Evolutionary conservation across 306 rosid genomes (phyloP).

Genomic region (Mimosa bimucronata): DNA sequence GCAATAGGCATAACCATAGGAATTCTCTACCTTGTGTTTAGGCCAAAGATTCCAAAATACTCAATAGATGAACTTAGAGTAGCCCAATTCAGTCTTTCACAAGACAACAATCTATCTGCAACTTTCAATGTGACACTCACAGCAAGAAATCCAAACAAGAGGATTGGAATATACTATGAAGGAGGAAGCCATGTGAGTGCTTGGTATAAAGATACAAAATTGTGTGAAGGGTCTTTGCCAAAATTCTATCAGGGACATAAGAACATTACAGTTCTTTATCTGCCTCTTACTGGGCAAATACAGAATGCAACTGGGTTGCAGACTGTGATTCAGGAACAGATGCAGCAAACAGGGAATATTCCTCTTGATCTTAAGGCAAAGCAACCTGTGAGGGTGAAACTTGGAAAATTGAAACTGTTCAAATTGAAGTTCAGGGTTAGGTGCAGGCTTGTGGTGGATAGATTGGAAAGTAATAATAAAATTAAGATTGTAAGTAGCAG

Average conservation of each 20-base stretch:
- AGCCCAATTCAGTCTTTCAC: slow-evolving; percentile 42
- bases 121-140: slow-evolving; percentile 64
- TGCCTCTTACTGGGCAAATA: slow-evolving; percentile 54
- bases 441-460: slow-evolving; percentile 63
- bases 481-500: slow-evolving; percentile 58
- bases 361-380: slow-evolving; percentile 65
- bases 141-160: slow-evolving; percentile 81
- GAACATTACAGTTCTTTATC: slow-evolving; percentile 66
- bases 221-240: slow-evolving; percentile 78
- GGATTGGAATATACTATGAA: slow-evolving; percentile 80
- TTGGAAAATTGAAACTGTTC: slow-evolving; percentile 77
- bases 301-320: slow-evolving; percentile 50
- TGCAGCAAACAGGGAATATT: slow-evolving; percentile 47
- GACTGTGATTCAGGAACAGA: slow-evolving; percentile 38
- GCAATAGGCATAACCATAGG: slow-evolving; percentile 60
- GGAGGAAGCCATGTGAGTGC: slow-evolving; percentile 80
- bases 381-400: slow-evolving; percentile 80
- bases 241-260: slow-evolving; percentile 84
- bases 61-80: slow-evolving; percentile 53
- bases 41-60: slow-evolving; percentile 81
- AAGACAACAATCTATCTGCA: slow-evolving; percentile 47
- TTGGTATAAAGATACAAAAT: slow-evolving; percentile 55
- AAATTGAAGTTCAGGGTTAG: slow-evolving; percentile 68
- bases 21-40: slow-evolving; percentile 66
- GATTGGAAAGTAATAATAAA: slow-evolving; percentile 41